Conservation (phyloP, 306 rosid genomes). For the Aeschynomene evenia region DNA sequence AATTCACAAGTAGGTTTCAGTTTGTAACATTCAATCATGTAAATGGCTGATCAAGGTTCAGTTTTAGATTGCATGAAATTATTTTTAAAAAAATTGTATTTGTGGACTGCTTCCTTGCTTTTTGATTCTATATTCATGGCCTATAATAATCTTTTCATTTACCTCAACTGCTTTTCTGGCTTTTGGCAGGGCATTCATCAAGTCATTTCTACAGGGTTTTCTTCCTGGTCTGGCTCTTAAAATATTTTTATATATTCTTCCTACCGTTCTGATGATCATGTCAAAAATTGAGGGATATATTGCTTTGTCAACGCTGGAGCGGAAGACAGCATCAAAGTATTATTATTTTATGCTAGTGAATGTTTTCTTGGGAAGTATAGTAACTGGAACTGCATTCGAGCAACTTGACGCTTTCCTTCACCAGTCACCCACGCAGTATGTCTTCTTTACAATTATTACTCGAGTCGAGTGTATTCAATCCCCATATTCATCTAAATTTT, state of each 20-base stretch:
- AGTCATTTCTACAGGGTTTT: constrained; percentile 97
- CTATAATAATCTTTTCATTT: background rate
- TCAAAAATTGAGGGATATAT: constrained; percentile 92
- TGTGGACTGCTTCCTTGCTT: constrained; percentile 19
- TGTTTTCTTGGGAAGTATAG: constrained; percentile 96
- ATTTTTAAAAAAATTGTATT: background rate
- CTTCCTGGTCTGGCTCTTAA: constrained; percentile 99
- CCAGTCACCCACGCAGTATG: constrained; percentile 88
- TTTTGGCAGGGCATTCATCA: constrained; percentile 77
- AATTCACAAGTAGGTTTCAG: background rate
- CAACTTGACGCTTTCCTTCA: constrained; percentile 92
- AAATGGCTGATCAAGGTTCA: background rate
- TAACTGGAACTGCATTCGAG: constrained; percentile 92
- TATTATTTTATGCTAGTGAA: constrained; percentile 93
- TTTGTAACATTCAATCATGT: background rate
- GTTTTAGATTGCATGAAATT: constrained; percentile 1
- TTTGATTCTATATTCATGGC: constrained; percentile 11
- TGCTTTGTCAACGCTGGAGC: constrained; percentile 73
- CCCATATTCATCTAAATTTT: background rate
- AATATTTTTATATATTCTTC: constrained; percentile 81
- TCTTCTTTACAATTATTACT: constrained; percentile 18
- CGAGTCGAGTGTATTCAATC: constrained; percentile 5
- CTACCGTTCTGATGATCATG: constrained; percentile 90
- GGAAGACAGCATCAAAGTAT: constrained; percentile 81
- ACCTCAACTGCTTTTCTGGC: constrained; percentile 14